Percentiles rank a stretch among this genome's conserved stretches.
Evolutionary conservation across 352 stramenopile species (phyloP).

Genomic region (Pythium inflatum): DNA sequence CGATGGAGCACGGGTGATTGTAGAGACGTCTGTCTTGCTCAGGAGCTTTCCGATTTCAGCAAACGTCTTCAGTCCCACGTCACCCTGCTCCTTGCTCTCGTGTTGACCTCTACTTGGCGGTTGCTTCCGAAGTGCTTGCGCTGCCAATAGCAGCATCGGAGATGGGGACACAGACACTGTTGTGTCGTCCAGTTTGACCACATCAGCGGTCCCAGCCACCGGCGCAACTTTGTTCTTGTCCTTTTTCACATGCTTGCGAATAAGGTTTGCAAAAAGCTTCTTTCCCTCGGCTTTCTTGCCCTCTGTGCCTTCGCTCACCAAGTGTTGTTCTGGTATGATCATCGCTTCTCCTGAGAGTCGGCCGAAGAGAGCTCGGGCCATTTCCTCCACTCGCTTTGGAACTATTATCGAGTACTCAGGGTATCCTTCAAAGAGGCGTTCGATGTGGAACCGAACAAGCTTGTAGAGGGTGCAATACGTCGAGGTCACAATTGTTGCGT

Average conservation of each 20-base stretch:
- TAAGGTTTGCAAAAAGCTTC: slow-evolving; percentile 49
- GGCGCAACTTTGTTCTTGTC: slow-evolving; percentile 42
- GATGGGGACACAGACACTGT: background rate
- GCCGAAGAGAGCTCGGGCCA: slow-evolving; percentile 45
- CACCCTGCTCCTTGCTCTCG: background rate
- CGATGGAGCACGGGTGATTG: background rate
- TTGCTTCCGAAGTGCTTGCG: background rate
- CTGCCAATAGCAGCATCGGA: background rate
- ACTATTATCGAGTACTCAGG: slow-evolving; percentile 49
- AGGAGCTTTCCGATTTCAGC: background rate
- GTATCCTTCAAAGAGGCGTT: slow-evolving; percentile 62
- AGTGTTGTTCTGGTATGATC: slow-evolving; percentile 26
- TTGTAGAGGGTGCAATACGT: slow-evolving; percentile 74
- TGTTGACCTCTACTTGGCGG: background rate
- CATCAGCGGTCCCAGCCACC: slow-evolving; percentile 3
- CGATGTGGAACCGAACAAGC: slow-evolving; percentile 55
- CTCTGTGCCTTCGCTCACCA: slow-evolving; percentile 8
- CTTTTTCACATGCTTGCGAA: slow-evolving; percentile 56
- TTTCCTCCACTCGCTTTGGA: slow-evolving; percentile 48
- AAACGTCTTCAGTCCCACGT: background rate
- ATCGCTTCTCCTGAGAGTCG: slow-evolving; percentile 30
- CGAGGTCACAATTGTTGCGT: slow-evolving; percentile 53
- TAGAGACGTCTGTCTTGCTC: background rate
- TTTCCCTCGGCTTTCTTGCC: slow-evolving; percentile 35
- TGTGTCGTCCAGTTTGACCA: background rate